These are phyloP conservation scores for Stemphylium vesicarium DNA, from an alignment of 2,329 filamentous ascomycete species.

Conservation along the genomic window DNA sequence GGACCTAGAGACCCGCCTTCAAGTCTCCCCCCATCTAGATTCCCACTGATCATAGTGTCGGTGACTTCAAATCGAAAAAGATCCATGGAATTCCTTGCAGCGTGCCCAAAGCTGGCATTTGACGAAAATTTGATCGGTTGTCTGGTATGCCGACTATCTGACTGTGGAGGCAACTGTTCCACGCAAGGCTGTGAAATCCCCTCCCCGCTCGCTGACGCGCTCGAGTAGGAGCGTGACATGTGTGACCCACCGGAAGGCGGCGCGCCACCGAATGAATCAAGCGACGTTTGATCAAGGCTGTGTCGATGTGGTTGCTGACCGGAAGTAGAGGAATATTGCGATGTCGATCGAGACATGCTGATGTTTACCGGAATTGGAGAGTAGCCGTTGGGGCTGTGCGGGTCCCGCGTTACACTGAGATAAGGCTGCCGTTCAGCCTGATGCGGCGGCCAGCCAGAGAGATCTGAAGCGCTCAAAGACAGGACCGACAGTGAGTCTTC, in stretches of 20 bases:
- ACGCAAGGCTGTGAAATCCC: background rate
- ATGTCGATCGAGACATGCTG: conserved; percentile 18
- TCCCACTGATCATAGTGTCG: background rate
- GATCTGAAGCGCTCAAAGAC: conserved; percentile 2
- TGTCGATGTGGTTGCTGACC: background rate
- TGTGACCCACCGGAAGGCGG: background rate
- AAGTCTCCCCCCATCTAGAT: background rate
- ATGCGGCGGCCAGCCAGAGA: conserved; percentile 9
- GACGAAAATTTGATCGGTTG: background rate
- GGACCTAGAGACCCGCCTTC: background rate
- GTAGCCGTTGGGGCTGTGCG: conserved; percentile 1
- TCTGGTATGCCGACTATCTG: background rate
- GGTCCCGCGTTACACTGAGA: conserved; percentile 2
- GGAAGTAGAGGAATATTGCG: conserved; percentile 16
- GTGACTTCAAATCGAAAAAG: conserved; percentile 1
- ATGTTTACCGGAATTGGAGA: conserved; percentile 9
- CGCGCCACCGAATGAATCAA: background rate
- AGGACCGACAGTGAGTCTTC: conserved; percentile 23
- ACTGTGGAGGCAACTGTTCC: background rate
- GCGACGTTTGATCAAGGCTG: background rate
- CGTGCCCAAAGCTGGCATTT: background rate
- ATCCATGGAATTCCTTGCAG: background rate
- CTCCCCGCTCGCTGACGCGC: conserved; percentile 1
- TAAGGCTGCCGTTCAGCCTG: conserved; percentile 30
- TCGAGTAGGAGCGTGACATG: conserved; percentile 19